Evolutionary conservation across 768 basidiomycete genomes (phyloP).

Genomic region (Mycena rosella): DNA sequence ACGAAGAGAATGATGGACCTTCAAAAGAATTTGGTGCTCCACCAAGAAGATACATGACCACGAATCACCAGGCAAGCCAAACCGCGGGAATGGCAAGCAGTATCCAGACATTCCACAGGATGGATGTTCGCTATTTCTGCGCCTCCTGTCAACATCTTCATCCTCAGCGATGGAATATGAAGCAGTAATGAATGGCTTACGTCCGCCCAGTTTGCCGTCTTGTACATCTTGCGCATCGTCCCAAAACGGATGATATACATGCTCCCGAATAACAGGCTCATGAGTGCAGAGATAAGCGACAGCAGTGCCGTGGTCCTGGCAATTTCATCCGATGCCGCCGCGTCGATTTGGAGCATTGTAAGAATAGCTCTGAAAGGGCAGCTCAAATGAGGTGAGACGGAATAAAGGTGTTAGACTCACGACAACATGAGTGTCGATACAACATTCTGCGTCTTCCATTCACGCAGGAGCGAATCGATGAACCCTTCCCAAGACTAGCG

Average conservation of each 20-base stretch:
- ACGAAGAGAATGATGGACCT: conserved; percentile 64
- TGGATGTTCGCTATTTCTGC: conserved; percentile 37
- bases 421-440: conserved; percentile 58
- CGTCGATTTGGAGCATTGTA: conserved; percentile 37
- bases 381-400: background rate
- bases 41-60: background rate
- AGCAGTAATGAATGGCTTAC: conserved; percentile 48
- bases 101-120: conserved; percentile 67
- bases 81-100: conserved; percentile 64
- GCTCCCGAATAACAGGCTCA: conserved; percentile 72
- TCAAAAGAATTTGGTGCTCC: background rate
- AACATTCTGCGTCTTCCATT: conserved; percentile 72
- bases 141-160: conserved; percentile 53
- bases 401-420: conserved; percentile 3
- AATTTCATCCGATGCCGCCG: conserved; percentile 61
- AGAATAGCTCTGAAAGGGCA: conserved; percentile 35
- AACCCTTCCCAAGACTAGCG: conserved; percentile 34
- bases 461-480: conserved; percentile 49
- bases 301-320: conserved; percentile 66
- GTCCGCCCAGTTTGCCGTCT: conserved; percentile 72
- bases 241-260: conserved; percentile 72
- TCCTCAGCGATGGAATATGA: background rate
- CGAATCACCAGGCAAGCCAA: conserved; percentile 68
- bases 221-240: conserved; percentile 72
- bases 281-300: conserved; percentile 66